Evolutionary conservation across 2,329 filamentous ascomycete species (phyloP).

Genomic region (Aulographum hederae): DNA sequence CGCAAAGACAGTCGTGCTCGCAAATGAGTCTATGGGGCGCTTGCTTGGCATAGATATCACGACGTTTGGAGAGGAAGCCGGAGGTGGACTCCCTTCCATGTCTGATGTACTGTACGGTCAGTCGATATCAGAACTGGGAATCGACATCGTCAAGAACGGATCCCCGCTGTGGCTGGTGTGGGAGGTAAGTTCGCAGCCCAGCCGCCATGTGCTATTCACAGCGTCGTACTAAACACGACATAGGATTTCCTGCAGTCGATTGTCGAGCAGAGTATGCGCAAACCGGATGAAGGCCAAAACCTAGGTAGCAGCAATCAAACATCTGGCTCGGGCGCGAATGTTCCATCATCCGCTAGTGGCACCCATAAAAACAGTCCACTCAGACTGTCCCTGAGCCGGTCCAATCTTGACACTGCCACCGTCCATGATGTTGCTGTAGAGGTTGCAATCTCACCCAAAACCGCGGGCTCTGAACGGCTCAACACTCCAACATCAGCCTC

Average conservation of each 20-base stretch:
- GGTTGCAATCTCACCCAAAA: constrained; percentile 43
- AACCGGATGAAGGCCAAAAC: neutral
- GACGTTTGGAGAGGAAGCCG: constrained; percentile 21
- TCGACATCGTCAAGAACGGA: constrained; percentile 56
- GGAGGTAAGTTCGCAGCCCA: constrained; percentile 18
- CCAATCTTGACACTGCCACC: constrained; percentile 19
- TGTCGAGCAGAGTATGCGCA: constrained; percentile 18
- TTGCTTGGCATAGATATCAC: constrained; percentile 31
- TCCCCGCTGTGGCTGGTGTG: constrained; percentile 30
- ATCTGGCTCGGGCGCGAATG: too few relatives aligned
- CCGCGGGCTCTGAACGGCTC: too few relatives aligned
- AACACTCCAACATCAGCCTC: too few relatives aligned
- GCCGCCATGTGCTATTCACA: neutral
- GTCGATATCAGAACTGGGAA: constrained; percentile 48
- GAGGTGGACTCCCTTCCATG: constrained; percentile 21
- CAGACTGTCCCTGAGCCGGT: too few relatives aligned
- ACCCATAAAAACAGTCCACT: too few relatives aligned
- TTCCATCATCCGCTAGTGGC: too few relatives aligned
- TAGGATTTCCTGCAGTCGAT: constrained; percentile 25
- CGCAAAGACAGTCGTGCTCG: constrained; percentile 50
- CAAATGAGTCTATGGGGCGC: constrained; percentile 58
- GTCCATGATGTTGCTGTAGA: constrained; percentile 47
- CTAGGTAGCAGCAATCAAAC: constrained; percentile 13
- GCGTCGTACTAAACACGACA: neutral
- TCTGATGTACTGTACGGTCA: constrained; percentile 46